Base-by-base conservation (phyloP, 164 flowering plant genomes). In the Chloranthus sessilifolius region DNA sequence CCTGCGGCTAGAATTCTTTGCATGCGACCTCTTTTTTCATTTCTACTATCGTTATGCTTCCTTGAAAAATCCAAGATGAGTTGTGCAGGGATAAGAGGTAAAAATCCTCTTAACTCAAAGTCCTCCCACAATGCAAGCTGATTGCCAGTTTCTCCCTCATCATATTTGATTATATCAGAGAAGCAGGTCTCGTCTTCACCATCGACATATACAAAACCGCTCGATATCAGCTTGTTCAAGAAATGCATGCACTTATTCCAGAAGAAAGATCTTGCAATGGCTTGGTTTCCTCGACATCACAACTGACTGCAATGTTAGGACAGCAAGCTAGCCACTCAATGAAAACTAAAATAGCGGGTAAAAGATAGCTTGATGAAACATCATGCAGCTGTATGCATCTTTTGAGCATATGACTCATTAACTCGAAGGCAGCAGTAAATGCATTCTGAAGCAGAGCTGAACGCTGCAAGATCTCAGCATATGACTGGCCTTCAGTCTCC, bases 321-420 rank as follows among this genome's bases (percentile, higher is more conserved):
- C 55, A 70, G 67, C 84, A 79, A 20, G 99, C 97, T 64, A 92
- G 65, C 99, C 99, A 92, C 56, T 92, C 99, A 21, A 88, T 71
- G 62, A 88, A 92, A 38, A 92, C 85, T 56, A 92, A 53, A 65
- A 86, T 66, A 33, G 89, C 89, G 41, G 95, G 89, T 50, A 88
- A 68, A 9, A 89, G 71, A 50, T 38, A 86, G 69, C 95, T 88
- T 47, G 78, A 72, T 27, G 82, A 74, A 48, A 81, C 69, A 67
- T 84, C 90, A 20, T 48, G 59, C 47, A 88, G 71, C 66, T 81
- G 80, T 43, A 52, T 43, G 53, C 85, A 84, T 27, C 89, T 70
- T 58, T 77, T 70, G n/a, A 92, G 31, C 23, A 92, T 64, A 42
- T 55, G 77, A 10, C 91, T 95, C 78, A 84, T 61, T 43, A 92